Evolutionary conservation across 805 yeast genomes (phyloP).

Genomic region (Teunomyces kruisii): DNA sequence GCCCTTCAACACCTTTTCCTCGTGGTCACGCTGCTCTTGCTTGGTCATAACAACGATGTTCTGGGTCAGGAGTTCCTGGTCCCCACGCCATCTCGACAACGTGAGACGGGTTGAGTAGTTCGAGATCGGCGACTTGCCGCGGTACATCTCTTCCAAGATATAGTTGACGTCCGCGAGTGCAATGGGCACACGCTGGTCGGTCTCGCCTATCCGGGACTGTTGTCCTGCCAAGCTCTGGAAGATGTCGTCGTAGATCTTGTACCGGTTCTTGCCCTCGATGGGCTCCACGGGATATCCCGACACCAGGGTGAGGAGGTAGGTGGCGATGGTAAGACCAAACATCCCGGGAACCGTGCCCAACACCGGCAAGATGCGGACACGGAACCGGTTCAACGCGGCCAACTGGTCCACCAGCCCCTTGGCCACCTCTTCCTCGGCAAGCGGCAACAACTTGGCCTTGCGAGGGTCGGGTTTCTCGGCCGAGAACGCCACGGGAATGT

Average conservation of each 20-base stretch:
- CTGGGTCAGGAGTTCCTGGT: conserved; percentile 60
- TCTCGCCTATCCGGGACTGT: conserved; percentile 70
- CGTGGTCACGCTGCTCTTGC: conserved; percentile 83
- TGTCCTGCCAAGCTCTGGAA: conserved; percentile 86
- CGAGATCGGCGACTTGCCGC: conserved; percentile 88
- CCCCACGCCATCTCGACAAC: conserved; percentile 82
- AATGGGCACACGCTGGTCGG: conserved; percentile 74
- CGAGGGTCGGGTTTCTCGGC: conserved; percentile 96
- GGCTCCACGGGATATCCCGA: conserved; percentile 92
- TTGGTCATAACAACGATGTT: conserved; percentile 87
- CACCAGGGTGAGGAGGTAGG: conserved; percentile 72
- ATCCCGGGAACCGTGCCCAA: conserved; percentile 96
- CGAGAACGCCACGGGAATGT: conserved; percentile 86
- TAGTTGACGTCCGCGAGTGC: conserved; percentile 74
- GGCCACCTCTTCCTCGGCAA: conserved; percentile 76
- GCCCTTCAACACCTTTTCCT: conserved; percentile 67
- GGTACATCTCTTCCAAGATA: conserved; percentile 85
- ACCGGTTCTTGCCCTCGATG: conserved; percentile 84
- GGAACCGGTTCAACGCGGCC: conserved; percentile 81
- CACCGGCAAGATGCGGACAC: conserved; percentile 94
- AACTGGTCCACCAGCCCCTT: conserved; percentile 85
- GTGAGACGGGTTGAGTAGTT: conserved; percentile 78
- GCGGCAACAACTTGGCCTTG: conserved; percentile 83
- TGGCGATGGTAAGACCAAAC: conserved; percentile 88
- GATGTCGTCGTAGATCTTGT: conserved; percentile 80